Evolutionary conservation across 2,329 filamentous ascomycete species (phyloP), one percentile per base, ranked within the genome.

Genomic region (Pseudocercospora cruenta): DNA sequence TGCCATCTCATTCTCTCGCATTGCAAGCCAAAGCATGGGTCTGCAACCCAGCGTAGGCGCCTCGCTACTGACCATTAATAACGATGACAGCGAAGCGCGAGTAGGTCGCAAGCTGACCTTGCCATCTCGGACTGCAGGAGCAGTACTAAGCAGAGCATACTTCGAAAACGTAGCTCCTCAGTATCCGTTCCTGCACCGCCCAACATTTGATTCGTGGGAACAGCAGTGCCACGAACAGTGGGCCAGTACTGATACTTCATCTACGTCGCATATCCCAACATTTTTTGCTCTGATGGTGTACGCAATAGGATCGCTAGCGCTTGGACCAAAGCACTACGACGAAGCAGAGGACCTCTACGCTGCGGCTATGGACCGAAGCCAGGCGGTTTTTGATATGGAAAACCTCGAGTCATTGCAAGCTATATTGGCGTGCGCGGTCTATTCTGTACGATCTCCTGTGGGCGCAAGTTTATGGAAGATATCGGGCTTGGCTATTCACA

Each of bases 101-200:
- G 39, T 7, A 10, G 12, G 4, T 45, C 39, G 39, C 14, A 22
- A n/a, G 22, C 19, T 54, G 19, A 54, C 8, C 12, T 54, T 19
- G 19, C 63, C 58, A n/a, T 45, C 39, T 19, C 39, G 39, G 7
- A 33, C 45, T 7, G 16, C 26, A 21, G 58, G 51, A 14, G 26
- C 22, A 19, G 63, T 45, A 5, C 67, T 77, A 51, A 72, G 74
- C 0, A 67, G 70, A 47, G 78, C 79, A 3, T 80, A 78, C 62
- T 80, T 80, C 60, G 67, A 76, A 33, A 78, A 79, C 22, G 77
- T 80, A 10, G 78, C 80, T 47, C 69, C 76, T 0, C 78, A 80
- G 58, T 80, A 79, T 55, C 78, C 78, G 0, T 80, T 80, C 58
- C 68, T 80, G 1, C 79, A 80, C 62, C 67, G 73, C 16, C 74